Base-by-base conservation (phyloP, 1,139 yeast species). In the Suhomyces choctaworum region DNA sequence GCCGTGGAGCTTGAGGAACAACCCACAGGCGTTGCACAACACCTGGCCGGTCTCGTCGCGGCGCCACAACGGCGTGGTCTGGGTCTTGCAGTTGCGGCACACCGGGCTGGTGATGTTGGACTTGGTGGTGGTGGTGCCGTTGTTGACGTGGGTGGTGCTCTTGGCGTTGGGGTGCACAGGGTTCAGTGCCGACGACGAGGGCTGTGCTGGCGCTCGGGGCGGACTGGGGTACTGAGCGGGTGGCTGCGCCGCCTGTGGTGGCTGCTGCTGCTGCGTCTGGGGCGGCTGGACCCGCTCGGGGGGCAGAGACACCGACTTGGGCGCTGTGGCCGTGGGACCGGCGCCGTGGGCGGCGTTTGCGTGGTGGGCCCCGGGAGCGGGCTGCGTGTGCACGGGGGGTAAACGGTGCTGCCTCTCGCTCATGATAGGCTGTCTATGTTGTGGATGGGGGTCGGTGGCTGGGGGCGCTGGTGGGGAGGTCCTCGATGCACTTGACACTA, bases 11-110 rank as follows among this genome's bases (percentile, higher is more conserved):
- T 90, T 90, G 44, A 90, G 66, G 54, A 90, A 90, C 36, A 90
- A 70, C 0, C 97, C 97, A 65, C 97, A 90, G 4, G 97, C 97
- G 64, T 90, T 90, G 59, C 97, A 90, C 34, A 90, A 72, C 11
- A 88, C 95, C 48, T 87, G 94, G 11, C 97, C 97, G 12, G 85
- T 78, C 55, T 89, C 96, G 60, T 89, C 96, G 48, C 97, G 72
- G 60, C 97, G 74, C 97, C 97, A 90, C 17, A 90, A 67, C 1
- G 97, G 97, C 1, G 97, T 90, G 1, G 92, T 89, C 42, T 87
- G 85, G 5, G 97, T 90, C 50, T 82, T 77, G 64, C 97, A 90
- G 59, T 90, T 90, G 48, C 84, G 87, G 60, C 97, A 90, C 15
- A 83, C 75, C 1, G 96, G 90, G 26, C 78, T 67, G 5, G 81